A percentile compares a stretch with the other conserved stretches of the same genome.
phyloP scores from a whole-genome alignment of 345 rosid species.

The Arabidopsis suecica region DNA sequence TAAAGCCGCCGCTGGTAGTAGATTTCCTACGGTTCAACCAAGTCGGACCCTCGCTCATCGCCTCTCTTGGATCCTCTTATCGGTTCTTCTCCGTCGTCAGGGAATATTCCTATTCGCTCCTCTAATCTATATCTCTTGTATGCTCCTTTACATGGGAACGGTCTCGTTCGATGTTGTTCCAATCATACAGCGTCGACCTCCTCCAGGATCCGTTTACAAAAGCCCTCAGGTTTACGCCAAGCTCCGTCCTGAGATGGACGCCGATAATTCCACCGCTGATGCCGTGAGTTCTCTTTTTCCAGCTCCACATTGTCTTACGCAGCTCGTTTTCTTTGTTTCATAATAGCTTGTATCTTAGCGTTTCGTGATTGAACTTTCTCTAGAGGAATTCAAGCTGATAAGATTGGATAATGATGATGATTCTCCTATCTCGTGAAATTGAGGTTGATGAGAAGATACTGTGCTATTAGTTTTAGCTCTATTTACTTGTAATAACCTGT shows the following conservation, averaged over 20 bases:
- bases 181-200: slow-evolving; percentile 61
- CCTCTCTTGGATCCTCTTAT: slow-evolving; percentile 80
- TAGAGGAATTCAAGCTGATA: slow-evolving; percentile 18
- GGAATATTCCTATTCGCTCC: slow-evolving; percentile 94
- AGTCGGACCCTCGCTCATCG: slow-evolving; percentile 74
- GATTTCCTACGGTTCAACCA: slow-evolving; percentile 58
- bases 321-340: too few relatives aligned
- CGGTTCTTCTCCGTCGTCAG: slow-evolving; percentile 91
- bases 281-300: slow-evolving; percentile 58
- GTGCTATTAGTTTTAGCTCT: slow-evolving; percentile 25
- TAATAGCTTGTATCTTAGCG: neutral
- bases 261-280: slow-evolving; percentile 91
- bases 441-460: slow-evolving; percentile 6
- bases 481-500: neutral
- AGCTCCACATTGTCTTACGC: slow-evolving; percentile 15
- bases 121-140: slow-evolving; percentile 86
- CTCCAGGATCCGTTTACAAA: slow-evolving; percentile 88
- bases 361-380: slow-evolving; percentile 12
- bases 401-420: slow-evolving; percentile 6
- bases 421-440: slow-evolving; percentile 12
- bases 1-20: slow-evolving; percentile 52
- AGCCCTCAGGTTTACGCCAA: slow-evolving; percentile 90
- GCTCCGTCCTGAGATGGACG: slow-evolving; percentile 86
- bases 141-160: slow-evolving; percentile 96
- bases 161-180: slow-evolving; percentile 86